Conservation (phyloP, 176 grass and related monocot species). For the Carex cristatella region DNA sequence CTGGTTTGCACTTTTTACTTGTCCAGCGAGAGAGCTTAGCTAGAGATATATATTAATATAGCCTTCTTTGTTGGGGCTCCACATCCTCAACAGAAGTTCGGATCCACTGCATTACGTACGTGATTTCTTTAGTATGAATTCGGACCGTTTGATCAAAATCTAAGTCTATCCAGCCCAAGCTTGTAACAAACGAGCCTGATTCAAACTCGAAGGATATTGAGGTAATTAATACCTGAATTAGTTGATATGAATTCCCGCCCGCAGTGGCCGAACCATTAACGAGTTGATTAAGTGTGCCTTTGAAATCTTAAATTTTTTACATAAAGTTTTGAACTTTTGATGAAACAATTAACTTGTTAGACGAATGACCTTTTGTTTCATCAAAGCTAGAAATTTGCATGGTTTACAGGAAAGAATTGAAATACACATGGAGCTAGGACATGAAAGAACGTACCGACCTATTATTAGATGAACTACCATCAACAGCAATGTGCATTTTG, state of each 20-base stretch:
- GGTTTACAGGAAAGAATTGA: neutral
- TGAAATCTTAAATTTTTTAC: neutral
- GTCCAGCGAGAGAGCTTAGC: neutral
- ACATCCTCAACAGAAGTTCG: neutral
- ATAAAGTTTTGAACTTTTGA: neutral
- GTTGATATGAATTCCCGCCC: no score
- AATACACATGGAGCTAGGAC: neutral
- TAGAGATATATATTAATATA: neutral
- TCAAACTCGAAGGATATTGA: no score
- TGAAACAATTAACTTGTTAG: neutral
- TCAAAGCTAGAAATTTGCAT: no score
- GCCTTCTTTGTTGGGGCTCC: neutral
- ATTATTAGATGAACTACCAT: neutral
- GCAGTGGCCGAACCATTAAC: no score
- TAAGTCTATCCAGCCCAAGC: no score
- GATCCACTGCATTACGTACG: no score
- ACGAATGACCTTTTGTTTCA: no score
- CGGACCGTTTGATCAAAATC: no score
- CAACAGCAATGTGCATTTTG: conserved; percentile 1
- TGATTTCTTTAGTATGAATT: no score
- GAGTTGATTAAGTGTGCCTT: neutral
- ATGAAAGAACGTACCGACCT: neutral
- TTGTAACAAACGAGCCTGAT: no score
- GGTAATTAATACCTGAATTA: no score
- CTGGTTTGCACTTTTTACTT: conserved; percentile 1